A percentile compares a stretch with the other conserved stretches of the same genome.
Evolutionary conservation across 345 rosid species (phyloP).

Genomic region (Excoecaria agallocha): DNA sequence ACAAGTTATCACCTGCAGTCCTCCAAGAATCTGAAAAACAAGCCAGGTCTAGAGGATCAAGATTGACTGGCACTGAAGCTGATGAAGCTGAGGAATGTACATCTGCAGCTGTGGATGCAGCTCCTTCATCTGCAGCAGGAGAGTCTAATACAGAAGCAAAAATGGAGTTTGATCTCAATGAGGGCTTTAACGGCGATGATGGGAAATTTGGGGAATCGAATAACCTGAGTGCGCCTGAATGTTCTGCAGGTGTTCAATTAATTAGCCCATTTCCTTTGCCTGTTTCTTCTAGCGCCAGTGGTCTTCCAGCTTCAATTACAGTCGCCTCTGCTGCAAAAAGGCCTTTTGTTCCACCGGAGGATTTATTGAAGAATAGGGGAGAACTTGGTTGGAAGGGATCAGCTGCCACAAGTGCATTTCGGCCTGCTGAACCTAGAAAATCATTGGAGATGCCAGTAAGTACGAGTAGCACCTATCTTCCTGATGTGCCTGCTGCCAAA

Average conservation of each 20-base stretch:
- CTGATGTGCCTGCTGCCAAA: constrained; percentile 44
- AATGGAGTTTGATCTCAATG: constrained; percentile 81
- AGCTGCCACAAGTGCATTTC: constrained; percentile 96
- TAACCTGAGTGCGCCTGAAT: constrained; percentile 35
- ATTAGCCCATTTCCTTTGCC: constrained; percentile 40
- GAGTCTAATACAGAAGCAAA: constrained; percentile 48
- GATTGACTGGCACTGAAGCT: constrained; percentile 32
- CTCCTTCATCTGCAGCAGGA: constrained; percentile 28
- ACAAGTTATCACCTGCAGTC: constrained; percentile 12
- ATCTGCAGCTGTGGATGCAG: constrained; percentile 27
- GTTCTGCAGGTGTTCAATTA: constrained; percentile 41
- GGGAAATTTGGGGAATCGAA: constrained; percentile 39
- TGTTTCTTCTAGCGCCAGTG: constrained; percentile 43
- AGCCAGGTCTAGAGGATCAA: constrained; percentile 33
- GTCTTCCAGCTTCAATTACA: constrained; percentile 64
- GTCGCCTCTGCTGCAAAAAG: constrained; percentile 90
- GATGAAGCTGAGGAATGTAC: constrained; percentile 48
- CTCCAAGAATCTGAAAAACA: constrained; percentile 32
- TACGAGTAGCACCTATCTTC: constrained; percentile 23
- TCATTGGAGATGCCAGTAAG: constrained; percentile 39
- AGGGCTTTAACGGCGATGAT: constrained; percentile 67
- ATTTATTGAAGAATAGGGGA: constrained; percentile 60
- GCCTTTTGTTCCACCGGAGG: constrained; percentile 75
- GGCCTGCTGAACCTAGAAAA: constrained; percentile 93
- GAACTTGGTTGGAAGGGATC: constrained; percentile 95